Evolutionary conservation across 768 basidiomycete species (phyloP).

Genomic region (Termitomyces titanicus): DNA sequence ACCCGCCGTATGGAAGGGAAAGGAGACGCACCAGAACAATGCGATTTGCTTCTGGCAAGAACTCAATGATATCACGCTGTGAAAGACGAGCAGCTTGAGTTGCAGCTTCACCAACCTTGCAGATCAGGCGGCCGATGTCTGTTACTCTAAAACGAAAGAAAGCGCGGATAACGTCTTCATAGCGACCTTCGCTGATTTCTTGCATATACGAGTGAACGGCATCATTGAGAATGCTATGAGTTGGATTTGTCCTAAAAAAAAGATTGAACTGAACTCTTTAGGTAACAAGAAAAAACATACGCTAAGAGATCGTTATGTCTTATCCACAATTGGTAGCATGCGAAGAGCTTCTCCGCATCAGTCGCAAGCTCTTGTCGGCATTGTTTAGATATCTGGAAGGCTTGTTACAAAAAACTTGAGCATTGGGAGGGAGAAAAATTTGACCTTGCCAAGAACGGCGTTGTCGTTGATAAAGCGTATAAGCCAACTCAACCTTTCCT

Average conservation of each 20-base stretch:
- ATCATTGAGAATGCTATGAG: constrained; percentile 64
- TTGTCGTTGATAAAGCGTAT: constrained; percentile 89
- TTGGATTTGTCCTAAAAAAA: constrained; percentile 44
- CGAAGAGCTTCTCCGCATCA: constrained; percentile 86
- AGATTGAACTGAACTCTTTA: not conserved
- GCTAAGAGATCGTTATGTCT: constrained; percentile 63
- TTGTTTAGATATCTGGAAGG: constrained; percentile 70
- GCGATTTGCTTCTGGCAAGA: constrained; percentile 65
- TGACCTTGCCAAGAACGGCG: constrained; percentile 69
- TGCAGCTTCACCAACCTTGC: constrained; percentile 52
- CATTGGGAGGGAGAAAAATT: not conserved
- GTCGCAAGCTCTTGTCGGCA: constrained; percentile 71
- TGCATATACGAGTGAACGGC: constrained; percentile 69
- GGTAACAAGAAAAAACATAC: constrained; percentile 26
- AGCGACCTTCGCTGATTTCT: constrained; percentile 45
- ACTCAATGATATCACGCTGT: constrained; percentile 36
- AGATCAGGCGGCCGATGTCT: constrained; percentile 66
- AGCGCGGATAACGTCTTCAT: constrained; percentile 75
- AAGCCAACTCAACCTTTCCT: constrained; percentile 77
- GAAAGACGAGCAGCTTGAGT: constrained; percentile 39
- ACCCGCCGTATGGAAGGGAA: not conserved
- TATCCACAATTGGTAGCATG: constrained; percentile 80
- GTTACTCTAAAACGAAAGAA: constrained; percentile 76
- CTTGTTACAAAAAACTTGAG: not conserved
- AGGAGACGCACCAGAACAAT: constrained; percentile 57